Conservation (phyloP, 179 eudicot genomes). For the Beta lomatogona region DNA sequence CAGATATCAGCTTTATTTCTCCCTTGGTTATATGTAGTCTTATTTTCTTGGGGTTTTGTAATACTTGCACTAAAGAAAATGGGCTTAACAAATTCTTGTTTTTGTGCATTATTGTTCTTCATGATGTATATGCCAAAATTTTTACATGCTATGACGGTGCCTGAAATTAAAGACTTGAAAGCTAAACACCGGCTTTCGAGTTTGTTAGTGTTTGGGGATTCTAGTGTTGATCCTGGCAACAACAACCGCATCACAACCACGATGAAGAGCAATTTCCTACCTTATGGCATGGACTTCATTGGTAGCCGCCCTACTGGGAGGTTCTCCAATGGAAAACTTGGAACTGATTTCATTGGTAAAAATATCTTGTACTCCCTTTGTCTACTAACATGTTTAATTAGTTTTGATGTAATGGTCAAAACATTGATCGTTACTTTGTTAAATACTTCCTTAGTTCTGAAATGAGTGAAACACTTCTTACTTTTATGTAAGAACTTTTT, state of each 20-base stretch:
- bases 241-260: conserved; percentile 40
- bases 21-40: too few relatives aligned
- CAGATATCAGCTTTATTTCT: too few relatives aligned
- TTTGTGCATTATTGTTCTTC: neutral
- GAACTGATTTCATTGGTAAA: conserved; percentile 17
- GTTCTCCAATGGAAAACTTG: conserved; percentile 43
- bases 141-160: neutral
- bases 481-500: too few relatives aligned
- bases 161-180: neutral
- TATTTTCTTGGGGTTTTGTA: neutral
- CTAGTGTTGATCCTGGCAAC: conserved; percentile 56
- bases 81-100: neutral
- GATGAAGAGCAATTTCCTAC: conserved; percentile 45
- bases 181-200: conserved; percentile 11
- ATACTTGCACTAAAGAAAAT: neutral
- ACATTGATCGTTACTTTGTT: too few relatives aligned
- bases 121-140: neutral
- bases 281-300: conserved; percentile 53
- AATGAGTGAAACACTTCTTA: too few relatives aligned
- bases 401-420: neutral
- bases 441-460: too few relatives aligned
- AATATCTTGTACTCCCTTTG: too few relatives aligned
- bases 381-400: too few relatives aligned
- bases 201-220: conserved; percentile 57
- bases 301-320: conserved; percentile 52